Evolutionary conservation across 257 asterid species (phyloP), one percentile per base, ranked within the genome.

Genomic region (Primulina tabacum): DNA sequence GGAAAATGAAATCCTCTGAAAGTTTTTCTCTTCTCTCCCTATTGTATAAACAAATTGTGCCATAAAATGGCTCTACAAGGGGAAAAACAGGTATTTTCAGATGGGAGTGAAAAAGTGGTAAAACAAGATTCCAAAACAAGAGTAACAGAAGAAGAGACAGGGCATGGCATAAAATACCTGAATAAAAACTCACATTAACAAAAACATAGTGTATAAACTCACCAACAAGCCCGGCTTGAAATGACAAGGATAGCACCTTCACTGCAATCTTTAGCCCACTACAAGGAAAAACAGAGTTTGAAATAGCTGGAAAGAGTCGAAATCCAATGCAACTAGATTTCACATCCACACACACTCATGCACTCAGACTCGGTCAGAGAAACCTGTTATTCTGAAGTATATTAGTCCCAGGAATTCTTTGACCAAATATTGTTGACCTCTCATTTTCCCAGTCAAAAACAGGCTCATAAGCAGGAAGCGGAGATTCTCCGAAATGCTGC

Each of bases 11-110:
- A 85, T 94, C 99, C 82, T 94, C 99, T 0, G 99, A 94, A 61
- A 91, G 97, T 78, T 91, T 94, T 86, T 94, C 99, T 80, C 93
- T 94, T 91, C 99, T 90, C 92, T 94, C 99, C 86, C 97, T 86
- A 84, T 94, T 94, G 74, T 94, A 94, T 80, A 94, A 79, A 78
- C 97, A 94, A 78, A 94, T 90, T 66, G 97, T 89, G 87, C 99
- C 99, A 80, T 85, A 80, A 83, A 94, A 94, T 75, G 99, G 97
- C 93, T 94, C 99, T 94, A 79, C 92, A 91, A 84, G 76, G 18
- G 18, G 18, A 14, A 47, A 47, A 47, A 12, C n/a, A 47, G 55
- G 55, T 47, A 47, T 14, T 47, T 47, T 47, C 55, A 47, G 55
- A 12, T 47, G 55, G n/a, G 55, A 4, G 55, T 47, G 18, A 47